Percentiles rank a stretch among this genome's conserved stretches.
phyloP scores from a whole-genome alignment of 2,329 filamentous ascomycete species.

The Paecilomyces niveus region DNA sequence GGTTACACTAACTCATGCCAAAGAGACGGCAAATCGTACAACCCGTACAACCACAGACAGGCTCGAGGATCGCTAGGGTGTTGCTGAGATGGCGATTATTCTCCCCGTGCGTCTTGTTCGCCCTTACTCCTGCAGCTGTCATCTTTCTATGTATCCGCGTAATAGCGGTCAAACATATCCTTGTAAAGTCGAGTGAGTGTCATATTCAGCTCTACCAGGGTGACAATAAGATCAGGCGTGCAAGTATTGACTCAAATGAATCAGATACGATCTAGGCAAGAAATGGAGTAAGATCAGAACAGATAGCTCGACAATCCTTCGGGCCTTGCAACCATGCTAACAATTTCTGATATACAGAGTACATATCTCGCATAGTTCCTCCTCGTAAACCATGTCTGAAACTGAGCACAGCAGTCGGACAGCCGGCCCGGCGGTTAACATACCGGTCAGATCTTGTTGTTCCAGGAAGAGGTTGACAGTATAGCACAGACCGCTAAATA shows the following conservation, averaged over 20 bases:
- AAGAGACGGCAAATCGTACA: not conserved
- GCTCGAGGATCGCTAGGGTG: not conserved
- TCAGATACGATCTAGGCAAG: not conserved
- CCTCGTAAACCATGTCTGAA: not conserved
- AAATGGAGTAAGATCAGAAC: too few species aligned
- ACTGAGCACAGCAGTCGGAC: not conserved
- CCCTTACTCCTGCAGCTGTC: not conserved
- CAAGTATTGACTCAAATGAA: too few species aligned
- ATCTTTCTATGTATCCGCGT: not conserved
- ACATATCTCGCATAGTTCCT: too few species aligned
- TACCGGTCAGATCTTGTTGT: not conserved
- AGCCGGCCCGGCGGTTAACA: not conserved
- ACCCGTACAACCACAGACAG: not conserved
- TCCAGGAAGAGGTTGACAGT: not conserved
- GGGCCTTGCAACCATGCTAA: too few species aligned
- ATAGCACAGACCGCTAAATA: not conserved
- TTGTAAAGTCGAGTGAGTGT: too few species aligned
- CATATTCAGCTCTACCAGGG: not conserved
- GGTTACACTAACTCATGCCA: not conserved
- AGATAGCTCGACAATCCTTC: too few species aligned
- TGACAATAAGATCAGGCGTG: not conserved
- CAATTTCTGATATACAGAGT: not conserved
- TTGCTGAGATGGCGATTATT: not conserved
- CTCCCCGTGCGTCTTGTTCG: not conserved
- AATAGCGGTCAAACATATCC: not conserved